Evolutionary conservation across 768 basidiomycete species (phyloP).

Genomic region (Chalciporus chontae): DNA sequence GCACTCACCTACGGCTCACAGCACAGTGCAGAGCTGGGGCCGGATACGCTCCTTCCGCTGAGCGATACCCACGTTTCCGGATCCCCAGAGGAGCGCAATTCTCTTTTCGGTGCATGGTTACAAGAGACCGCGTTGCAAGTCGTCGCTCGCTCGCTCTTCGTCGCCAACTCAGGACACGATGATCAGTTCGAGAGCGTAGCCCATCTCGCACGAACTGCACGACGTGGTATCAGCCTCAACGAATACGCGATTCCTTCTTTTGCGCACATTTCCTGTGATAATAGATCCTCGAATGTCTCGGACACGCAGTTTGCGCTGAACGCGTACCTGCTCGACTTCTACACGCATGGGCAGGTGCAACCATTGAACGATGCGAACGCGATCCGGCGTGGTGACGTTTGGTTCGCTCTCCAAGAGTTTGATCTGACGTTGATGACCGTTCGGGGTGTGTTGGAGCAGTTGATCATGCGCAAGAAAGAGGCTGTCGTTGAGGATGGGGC

Average conservation of each 20-base stretch:
- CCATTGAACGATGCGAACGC: conserved; percentile 51
- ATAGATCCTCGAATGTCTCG: not conserved
- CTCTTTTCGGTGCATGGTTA: conserved; percentile 37
- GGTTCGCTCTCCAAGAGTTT: conserved; percentile 64
- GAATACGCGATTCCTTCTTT: conserved; percentile 60
- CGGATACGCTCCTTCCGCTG: conserved; percentile 47
- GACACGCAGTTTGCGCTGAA: conserved; percentile 40
- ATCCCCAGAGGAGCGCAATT: conserved; percentile 2
- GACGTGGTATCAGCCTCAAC: conserved; percentile 53
- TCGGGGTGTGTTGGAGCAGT: conserved; percentile 45
- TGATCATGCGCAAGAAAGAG: conserved; percentile 33
- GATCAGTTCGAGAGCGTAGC: conserved; percentile 49
- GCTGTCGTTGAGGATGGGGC: conserved; percentile 9
- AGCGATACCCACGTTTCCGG: conserved; percentile 32
- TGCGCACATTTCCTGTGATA: conserved; percentile 28
- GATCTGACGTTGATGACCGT: conserved; percentile 46
- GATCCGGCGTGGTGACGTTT: conserved; percentile 60
- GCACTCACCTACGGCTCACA: conserved; percentile 47
- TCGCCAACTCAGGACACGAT: conserved; percentile 63
- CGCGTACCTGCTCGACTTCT: conserved; percentile 69
- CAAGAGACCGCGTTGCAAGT: conserved; percentile 35
- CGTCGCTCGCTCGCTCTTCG: conserved; percentile 55
- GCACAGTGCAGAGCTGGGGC: conserved; percentile 35
- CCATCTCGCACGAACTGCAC: conserved; percentile 50
- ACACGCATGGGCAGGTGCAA: conserved; percentile 54